Base-by-base conservation (phyloP, 2,329 filamentous ascomycete species). In the Fusarium luffae region DNA sequence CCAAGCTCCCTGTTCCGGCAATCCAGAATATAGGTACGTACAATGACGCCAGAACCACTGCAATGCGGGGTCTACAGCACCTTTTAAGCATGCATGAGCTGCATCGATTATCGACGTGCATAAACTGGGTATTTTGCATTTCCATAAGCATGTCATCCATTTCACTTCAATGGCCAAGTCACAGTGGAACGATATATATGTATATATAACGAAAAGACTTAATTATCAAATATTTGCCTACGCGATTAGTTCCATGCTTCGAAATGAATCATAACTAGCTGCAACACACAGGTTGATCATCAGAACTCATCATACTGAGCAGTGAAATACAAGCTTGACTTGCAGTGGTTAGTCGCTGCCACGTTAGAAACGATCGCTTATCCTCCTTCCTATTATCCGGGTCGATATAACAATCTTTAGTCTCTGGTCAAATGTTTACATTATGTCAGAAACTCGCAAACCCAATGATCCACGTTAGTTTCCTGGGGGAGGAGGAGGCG, bases 401-500 rank as follows among this genome's bases (percentile, higher is more conserved):
- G 54, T 50, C 42, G 51, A 54, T 42, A 49, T 28, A 32, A n/a
- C 16, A 52, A 40, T 67, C 51, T 58, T 56, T 30, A 41, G 49
- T 48, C 46, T 48, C 19, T 58, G 43, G 42, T 49, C 43, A 32
- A 44, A 46, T 37, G 37, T 49, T 61, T 50, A 68, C 43, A 23
- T 46, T 25, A 37, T 56, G 56, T 69, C 47, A 69, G 49, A 70
- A 59, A 42, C 21, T 41, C 23, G 32, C 27, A 18, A 41, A 30
- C 25, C 23, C 54, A 57, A 34, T 13, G 9, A 68, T 43, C 46
- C 47, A 50, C 46, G 49, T 69, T 64, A 58, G 63, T 68, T 21
- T 54, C 37, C 21, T 34, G 89, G 88, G 55, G 89, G 89, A 60
- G 89, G 89, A 61, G 89, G 89, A 25, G 91, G 89, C 18, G 89